A percentile compares a stretch with the other conserved stretches of the same genome.
Evolutionary conservation across 176 grass and related monocot genomes (phyloP).

Genomic region (Rhynchospora breviuscula): DNA sequence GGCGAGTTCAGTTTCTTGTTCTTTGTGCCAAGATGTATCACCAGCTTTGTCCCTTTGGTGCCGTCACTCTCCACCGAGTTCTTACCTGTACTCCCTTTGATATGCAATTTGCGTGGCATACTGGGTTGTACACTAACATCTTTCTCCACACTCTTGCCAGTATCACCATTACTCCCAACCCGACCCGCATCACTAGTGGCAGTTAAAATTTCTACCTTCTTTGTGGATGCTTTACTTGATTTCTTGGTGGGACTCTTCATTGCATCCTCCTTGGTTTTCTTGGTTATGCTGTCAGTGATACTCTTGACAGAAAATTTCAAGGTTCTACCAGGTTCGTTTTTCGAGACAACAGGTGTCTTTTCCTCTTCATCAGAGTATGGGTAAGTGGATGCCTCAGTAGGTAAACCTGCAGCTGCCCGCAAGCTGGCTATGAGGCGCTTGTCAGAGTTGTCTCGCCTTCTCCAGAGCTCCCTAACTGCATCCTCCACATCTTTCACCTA

Average conservation of each 20-base stretch:
- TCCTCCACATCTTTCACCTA: constrained; percentile 90
- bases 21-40: constrained; percentile 78
- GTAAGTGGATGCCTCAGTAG: constrained; percentile 44
- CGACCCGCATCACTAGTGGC: constrained; percentile 32
- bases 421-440: constrained; percentile 68
- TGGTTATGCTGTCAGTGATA: constrained; percentile 43
- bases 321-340: constrained; percentile 66
- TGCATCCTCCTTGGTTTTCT: constrained; percentile 46
- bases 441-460: constrained; percentile 66
- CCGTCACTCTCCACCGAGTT: constrained; percentile 51
- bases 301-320: constrained; percentile 93
- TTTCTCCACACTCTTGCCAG: constrained; percentile 45
- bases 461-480: constrained; percentile 95
- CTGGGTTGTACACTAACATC: constrained; percentile 45
- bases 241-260: constrained; percentile 45
- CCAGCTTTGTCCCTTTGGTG: constrained; percentile 73
- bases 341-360: constrained; percentile 46
- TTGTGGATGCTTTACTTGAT: constrained; percentile 58
- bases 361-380: constrained; percentile 63
- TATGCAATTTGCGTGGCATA: constrained; percentile 52
- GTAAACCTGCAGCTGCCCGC: constrained; percentile 72
- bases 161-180: constrained; percentile 46
- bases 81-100: constrained; percentile 56
- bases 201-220: constrained; percentile 55
- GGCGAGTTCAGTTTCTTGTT: constrained; percentile 74